Conservation (phyloP, 2,329 filamentous ascomycete genomes). For the Colletotrichum ledebouriae region DNA sequence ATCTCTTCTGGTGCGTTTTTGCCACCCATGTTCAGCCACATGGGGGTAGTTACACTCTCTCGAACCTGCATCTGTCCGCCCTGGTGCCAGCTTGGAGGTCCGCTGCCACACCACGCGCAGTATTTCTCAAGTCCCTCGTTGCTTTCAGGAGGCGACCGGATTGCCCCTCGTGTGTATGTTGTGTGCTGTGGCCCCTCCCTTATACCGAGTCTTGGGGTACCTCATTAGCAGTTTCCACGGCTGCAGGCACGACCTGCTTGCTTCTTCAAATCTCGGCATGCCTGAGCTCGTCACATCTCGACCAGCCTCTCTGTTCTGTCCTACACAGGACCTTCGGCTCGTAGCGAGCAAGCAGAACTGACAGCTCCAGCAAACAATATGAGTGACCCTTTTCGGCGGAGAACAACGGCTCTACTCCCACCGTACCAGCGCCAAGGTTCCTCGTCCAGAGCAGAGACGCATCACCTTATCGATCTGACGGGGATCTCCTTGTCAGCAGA, state of each 20-base stretch:
- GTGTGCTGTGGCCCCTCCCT: neutral
- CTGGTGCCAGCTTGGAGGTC: conserved; percentile 38
- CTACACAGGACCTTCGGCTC: neutral
- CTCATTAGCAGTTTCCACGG: conserved; percentile 7
- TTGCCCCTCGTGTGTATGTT: neutral
- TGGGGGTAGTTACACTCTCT: conserved; percentile 1
- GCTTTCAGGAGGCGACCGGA: neutral
- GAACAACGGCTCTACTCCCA: conserved; percentile 15
- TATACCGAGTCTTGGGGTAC: conserved; percentile 22
- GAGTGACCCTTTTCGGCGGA: conserved; percentile 5
- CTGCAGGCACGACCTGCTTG: conserved; percentile 3
- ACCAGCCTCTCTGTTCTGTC: conserved; percentile 2
- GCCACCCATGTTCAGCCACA: too few species aligned
- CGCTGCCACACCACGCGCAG: conserved; percentile 19
- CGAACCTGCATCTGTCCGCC: conserved; percentile 38
- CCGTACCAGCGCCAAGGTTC: conserved; percentile 24
- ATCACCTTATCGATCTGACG: conserved; percentile 31
- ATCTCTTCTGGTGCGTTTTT: conserved; percentile 7
- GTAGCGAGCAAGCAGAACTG: neutral
- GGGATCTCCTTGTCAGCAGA: conserved; percentile 22
- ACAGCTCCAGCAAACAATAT: conserved; percentile 15
- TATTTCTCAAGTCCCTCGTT: neutral
- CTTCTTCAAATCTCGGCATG: conserved; percentile 27
- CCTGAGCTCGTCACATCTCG: neutral
- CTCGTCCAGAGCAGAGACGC: neutral